These are phyloP conservation scores for Aspergillus transmontanensis DNA, from an alignment of 2,329 filamentous ascomycete species.

Conservation along the genomic window DNA sequence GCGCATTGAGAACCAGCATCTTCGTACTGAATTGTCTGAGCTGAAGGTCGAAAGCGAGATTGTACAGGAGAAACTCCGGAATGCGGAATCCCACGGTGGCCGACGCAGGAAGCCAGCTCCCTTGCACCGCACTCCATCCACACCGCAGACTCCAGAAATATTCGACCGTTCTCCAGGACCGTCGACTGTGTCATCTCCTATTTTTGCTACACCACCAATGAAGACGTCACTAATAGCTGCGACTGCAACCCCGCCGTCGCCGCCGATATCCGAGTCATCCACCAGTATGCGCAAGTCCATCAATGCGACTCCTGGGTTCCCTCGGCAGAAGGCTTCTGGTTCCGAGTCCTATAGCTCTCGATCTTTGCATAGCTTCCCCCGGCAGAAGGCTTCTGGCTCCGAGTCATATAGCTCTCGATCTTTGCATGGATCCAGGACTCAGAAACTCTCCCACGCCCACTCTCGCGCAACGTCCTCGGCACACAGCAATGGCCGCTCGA, in stretches of 20 bases:
- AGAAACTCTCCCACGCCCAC: constrained; percentile 47
- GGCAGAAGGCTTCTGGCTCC: constrained; percentile 47
- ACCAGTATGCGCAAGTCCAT: constrained; percentile 58
- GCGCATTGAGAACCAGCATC: constrained; percentile 85
- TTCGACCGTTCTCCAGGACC: constrained; percentile 79
- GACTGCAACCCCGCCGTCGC: constrained; percentile 83
- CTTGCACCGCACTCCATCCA: constrained; percentile 50
- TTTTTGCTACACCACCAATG: constrained; percentile 81
- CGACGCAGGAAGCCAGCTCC: constrained; percentile 56
- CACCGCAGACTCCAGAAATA: constrained; percentile 65
- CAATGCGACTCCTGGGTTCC: constrained; percentile 53
- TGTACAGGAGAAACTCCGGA: constrained; percentile 87
- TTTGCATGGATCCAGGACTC: constrained; percentile 45
- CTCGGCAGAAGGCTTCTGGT: constrained; percentile 46
- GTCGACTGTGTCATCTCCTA: constrained; percentile 83
- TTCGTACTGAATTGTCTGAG: constrained; percentile 89
- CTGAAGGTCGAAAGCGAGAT: constrained; percentile 95
- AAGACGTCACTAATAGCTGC: constrained; percentile 67
- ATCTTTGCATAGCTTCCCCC: constrained; percentile 46
- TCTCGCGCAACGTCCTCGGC: constrained; percentile 63
- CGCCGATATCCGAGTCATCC: constrained; percentile 87
- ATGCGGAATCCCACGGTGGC: constrained; percentile 58
- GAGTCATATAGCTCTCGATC: constrained; percentile 59
- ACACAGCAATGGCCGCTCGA: constrained; percentile 49
- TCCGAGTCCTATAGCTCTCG: constrained; percentile 58